Evolutionary conservation across 345 rosid genomes (phyloP).

Genomic region (Firmiana major): DNA sequence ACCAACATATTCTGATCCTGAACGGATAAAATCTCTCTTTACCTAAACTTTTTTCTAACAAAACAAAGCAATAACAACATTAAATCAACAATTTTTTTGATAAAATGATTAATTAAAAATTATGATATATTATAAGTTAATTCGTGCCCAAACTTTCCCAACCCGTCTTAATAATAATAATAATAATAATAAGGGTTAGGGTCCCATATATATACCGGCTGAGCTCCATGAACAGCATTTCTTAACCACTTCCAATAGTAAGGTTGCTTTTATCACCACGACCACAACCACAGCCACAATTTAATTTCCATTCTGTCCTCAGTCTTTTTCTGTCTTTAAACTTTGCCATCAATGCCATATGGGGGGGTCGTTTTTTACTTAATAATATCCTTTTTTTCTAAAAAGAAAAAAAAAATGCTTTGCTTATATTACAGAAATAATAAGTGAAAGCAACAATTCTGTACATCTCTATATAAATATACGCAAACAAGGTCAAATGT

Average conservation of each 20-base stretch:
- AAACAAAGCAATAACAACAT: neutral
- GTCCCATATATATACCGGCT: neutral
- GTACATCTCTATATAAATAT: neutral
- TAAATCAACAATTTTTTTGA: too few relatives aligned
- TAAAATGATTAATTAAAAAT: too few relatives aligned
- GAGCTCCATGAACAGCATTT: neutral
- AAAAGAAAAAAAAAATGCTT: neutral
- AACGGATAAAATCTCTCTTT: too few relatives aligned
- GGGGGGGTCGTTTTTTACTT: slow-evolving; percentile 16
- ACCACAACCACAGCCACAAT: neutral
- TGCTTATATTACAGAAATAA: neutral
- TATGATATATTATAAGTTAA: too few relatives aligned
- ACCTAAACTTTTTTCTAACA: too few relatives aligned
- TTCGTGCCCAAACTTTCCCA: too few relatives aligned
- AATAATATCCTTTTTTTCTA: neutral
- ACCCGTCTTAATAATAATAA: too few relatives aligned
- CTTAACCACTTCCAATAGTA: neutral
- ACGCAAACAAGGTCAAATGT: neutral
- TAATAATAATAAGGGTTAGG: neutral
- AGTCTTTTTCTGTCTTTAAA: neutral
- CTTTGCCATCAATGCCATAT: slow-evolving; percentile 18
- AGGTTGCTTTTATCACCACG: neutral
- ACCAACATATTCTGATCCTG: too few relatives aligned
- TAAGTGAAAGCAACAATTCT: neutral
- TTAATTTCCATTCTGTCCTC: slow-evolving; percentile 18